These are phyloP conservation scores for Dothideomycetes sp. DNA, from an alignment of 2,329 filamentous ascomycete genomes.

Conservation along the genomic window DNA sequence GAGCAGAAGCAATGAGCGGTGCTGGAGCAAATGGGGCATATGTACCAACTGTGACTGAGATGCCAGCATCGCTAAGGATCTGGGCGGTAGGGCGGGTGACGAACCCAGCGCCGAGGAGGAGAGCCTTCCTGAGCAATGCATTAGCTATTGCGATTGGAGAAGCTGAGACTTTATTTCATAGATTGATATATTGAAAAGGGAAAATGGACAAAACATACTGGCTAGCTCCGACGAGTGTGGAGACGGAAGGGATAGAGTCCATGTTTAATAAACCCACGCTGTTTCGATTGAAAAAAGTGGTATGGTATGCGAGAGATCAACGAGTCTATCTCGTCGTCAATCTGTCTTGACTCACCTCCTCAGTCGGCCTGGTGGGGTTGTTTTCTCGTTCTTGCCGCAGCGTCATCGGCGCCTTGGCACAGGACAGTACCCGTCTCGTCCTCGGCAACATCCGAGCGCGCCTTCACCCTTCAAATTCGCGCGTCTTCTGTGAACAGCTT, in stretches of 20 bases:
- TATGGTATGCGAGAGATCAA: too few species aligned
- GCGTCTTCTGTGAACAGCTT: neutral
- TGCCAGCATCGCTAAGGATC: constrained; percentile 45
- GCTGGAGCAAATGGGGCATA: too few species aligned
- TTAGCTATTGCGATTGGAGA: constrained; percentile 25
- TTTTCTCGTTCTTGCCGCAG: neutral
- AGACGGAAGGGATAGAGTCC: neutral
- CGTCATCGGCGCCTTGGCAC: neutral
- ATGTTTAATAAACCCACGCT: neutral
- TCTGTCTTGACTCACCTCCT: neutral
- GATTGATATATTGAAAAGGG: constrained; percentile 4
- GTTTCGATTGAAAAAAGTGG: too few species aligned
- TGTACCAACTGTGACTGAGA: constrained; percentile 46
- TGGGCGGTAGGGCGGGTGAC: constrained; percentile 49
- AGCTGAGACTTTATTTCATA: neutral
- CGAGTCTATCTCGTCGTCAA: neutral
- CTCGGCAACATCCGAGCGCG: too few species aligned
- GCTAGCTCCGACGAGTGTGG: neutral
- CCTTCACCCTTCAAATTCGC: too few species aligned
- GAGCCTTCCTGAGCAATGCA: constrained; percentile 28
- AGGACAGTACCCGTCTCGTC: neutral
- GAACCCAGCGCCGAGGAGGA: constrained; percentile 42
- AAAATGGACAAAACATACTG: neutral
- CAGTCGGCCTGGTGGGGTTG: neutral
- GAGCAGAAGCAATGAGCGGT: too few species aligned